phyloP scores from a whole-genome alignment of 768 basidiomycete genomes.

The Daedalea quercina region DNA sequence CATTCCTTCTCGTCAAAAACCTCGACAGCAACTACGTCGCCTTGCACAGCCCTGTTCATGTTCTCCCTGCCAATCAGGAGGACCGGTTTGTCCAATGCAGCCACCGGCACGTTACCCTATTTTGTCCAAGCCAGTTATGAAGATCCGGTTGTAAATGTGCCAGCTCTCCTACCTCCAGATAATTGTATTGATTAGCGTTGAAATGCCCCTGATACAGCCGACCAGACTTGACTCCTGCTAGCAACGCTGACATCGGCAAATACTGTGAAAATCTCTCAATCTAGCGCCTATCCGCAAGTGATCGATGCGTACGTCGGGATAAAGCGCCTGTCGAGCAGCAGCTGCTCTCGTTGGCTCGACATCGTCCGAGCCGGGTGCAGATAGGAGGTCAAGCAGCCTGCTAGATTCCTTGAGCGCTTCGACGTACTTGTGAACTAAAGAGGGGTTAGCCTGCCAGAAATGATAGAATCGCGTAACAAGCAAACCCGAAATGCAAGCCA shows the following conservation, averaged over 20 bases:
- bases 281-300: not conserved
- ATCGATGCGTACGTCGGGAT: slow-evolving; percentile 55
- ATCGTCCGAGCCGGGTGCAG: slow-evolving; percentile 55
- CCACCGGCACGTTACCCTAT: slow-evolving; percentile 76
- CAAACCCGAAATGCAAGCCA: slow-evolving; percentile 58
- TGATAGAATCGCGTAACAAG: not conserved
- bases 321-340: slow-evolving; percentile 51
- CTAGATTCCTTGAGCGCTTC: slow-evolving; percentile 60
- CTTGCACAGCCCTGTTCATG: slow-evolving; percentile 94
- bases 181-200: slow-evolving; percentile 93
- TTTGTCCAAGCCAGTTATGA: not conserved
- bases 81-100: slow-evolving; percentile 68
- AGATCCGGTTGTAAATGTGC: not conserved
- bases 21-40: slow-evolving; percentile 89
- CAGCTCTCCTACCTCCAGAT: slow-evolving; percentile 61
- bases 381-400: slow-evolving; percentile 75
- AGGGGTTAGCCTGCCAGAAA: not conserved
- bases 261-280: slow-evolving; percentile 46
- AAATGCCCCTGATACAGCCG: slow-evolving; percentile 89
- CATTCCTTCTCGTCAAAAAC: slow-evolving; percentile 84
- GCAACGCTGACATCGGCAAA: slow-evolving; percentile 58
- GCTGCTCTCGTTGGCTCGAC: slow-evolving; percentile 57
- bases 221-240: slow-evolving; percentile 82
- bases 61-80: slow-evolving; percentile 84
- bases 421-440: slow-evolving; percentile 71